phyloP scores from a whole-genome alignment of 495 filamentous ascomycete genomes.

The Hypoxylon subgilvum region DNA sequence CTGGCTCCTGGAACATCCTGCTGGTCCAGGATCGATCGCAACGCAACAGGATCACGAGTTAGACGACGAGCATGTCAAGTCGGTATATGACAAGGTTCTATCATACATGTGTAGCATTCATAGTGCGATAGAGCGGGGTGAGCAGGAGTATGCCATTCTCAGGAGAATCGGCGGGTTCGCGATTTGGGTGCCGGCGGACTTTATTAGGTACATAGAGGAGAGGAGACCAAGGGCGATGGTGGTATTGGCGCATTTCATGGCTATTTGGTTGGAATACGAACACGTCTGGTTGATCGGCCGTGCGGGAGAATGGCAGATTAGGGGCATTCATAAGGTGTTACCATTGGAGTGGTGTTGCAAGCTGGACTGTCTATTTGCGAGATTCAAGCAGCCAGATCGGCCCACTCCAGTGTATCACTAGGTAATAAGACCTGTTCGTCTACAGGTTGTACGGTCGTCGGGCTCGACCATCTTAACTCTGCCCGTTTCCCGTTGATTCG shows the following conservation, averaged over 20 bases:
- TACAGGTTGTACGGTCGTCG: too few species aligned
- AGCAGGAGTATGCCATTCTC: constrained; percentile 39
- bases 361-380: constrained; percentile 43
- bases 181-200: constrained; percentile 44
- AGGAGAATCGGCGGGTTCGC: constrained; percentile 48
- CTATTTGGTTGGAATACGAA: constrained; percentile 42
- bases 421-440: too few species aligned
- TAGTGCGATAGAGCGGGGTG: constrained; percentile 34
- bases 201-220: constrained; percentile 43
- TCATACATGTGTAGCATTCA: constrained; percentile 45
- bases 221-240: constrained; percentile 50
- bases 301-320: constrained; percentile 50
- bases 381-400: constrained; percentile 35
- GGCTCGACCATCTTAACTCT: too few species aligned
- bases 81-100: constrained; percentile 44
- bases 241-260: constrained; percentile 49
- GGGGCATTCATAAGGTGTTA: constrained; percentile 47
- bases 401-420: too few species aligned
- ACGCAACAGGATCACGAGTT: constrained; percentile 39
- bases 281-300: constrained; percentile 48
- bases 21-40: constrained; percentile 22
- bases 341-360: constrained; percentile 47
- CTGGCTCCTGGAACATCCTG: constrained; percentile 42
- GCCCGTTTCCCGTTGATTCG: too few species aligned
- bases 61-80: constrained; percentile 36